Conservation (phyloP, 495 filamentous ascomycete genomes). For the Penicillium antarcticum region DNA sequence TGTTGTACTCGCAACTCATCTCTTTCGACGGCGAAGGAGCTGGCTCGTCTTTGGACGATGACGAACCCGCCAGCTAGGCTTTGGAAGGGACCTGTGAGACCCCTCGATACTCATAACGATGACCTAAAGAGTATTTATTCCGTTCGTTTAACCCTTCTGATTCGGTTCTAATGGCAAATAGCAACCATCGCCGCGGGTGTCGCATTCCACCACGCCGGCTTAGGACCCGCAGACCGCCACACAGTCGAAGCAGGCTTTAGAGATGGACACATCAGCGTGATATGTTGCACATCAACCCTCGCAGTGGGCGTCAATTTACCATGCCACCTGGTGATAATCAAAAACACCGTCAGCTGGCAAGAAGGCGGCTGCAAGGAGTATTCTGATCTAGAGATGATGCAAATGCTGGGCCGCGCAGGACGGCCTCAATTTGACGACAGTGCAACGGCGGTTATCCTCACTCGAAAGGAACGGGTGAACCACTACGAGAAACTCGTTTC, state of each 20-base stretch:
- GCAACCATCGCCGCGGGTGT: conserved; percentile 67
- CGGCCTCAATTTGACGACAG: conserved; percentile 88
- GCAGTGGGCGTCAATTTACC: conserved; percentile 93
- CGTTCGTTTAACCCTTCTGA: not conserved
- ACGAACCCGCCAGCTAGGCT: conserved; percentile 52
- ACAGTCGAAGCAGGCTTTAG: conserved; percentile 71
- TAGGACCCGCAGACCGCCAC: conserved; percentile 67
- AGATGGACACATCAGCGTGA: conserved; percentile 74
- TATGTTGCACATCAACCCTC: conserved; percentile 93
- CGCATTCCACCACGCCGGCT: conserved; percentile 90
- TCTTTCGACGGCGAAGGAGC: conserved; percentile 67
- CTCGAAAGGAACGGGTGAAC: conserved; percentile 59
- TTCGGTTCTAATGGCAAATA: conserved; percentile 16
- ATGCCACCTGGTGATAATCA: conserved; percentile 89
- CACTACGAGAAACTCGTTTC: conserved; percentile 82
- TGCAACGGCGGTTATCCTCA: conserved; percentile 86
- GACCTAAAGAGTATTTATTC: conserved; percentile 54
- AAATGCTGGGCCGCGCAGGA: conserved; percentile 94
- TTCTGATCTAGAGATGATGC: conserved; percentile 91
- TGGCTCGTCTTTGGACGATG: conserved; percentile 64
- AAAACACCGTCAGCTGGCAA: conserved; percentile 76
- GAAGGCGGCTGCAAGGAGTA: conserved; percentile 70
- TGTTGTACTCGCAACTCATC: conserved; percentile 83
- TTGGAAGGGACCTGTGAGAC: conserved; percentile 64
- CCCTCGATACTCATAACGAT: conserved; percentile 54